Base-by-base conservation (phyloP, 306 rosid species). In the Castanopsis chinensis region DNA sequence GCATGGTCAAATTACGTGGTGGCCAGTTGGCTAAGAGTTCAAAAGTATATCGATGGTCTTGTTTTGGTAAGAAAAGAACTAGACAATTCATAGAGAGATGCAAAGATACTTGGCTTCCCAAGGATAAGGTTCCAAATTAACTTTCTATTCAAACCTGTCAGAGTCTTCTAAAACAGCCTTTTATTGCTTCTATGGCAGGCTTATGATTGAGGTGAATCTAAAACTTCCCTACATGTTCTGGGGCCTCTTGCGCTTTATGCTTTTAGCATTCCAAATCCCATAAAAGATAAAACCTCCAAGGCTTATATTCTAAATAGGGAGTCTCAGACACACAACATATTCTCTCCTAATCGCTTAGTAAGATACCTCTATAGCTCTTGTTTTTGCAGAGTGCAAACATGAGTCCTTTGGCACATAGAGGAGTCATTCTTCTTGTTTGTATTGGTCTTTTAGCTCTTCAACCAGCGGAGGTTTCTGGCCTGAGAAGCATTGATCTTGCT, bases 51-150 rank as follows among this genome's bases (percentile, higher is more conserved):
- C 69, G 72, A 43, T 28, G 87, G 91, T 89, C 91, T 80, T 84
- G 71, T 83, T 85, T 86, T 85, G 89, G 92, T 86, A 72, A 81
- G 86, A 67, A 86, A 91, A 84, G 88, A 85, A 83, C 80, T 71
- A 63, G 85, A 76, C 87, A 86, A 82, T 80, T 90, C 87, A 88
- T 86, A 81, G 88, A 83, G 69, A 75, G 75, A 73, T 75, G 88
- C 61, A 85, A 92, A 95, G 91, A 90, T 91, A 85, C 97, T 89
- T 95, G 92, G 88, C 97, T 92, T 92, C 95, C 89, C 93, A 83
- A 92, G 89, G 88, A 80, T 81, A 77, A 78, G 85, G 93, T 94
- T 94, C 94, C 93, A 87, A 81, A 76, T 79, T 72, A 90, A 86
- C 95, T 90, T 92, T 79, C 84, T 63, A 80, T 91, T 95, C 99